Evolutionary conservation across 2,329 filamentous ascomycete species (phyloP), one percentile per base, ranked within the genome.

Genomic region (Cladophialophora psammophila): DNA sequence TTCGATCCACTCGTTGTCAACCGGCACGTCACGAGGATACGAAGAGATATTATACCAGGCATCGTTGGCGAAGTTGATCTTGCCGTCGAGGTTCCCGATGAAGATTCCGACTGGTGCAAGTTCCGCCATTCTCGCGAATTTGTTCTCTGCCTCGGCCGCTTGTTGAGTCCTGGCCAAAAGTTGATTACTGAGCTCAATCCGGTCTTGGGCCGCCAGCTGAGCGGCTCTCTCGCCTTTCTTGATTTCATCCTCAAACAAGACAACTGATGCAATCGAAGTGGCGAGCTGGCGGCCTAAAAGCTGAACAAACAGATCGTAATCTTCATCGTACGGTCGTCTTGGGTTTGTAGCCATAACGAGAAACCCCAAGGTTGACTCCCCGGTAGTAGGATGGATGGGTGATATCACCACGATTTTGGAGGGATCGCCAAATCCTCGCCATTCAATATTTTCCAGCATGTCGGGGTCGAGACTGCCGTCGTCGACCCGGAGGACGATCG

Each of bases 41-140:
- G 71, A 69, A 6, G 74, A 71, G n/a, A 75, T 71, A 5, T 85
- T 82, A 68, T 85, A 86, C 84, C 84, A 95, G 75, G 90, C 91
- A 69, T 94, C 90, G 75, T 96, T 96, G 75, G 89, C 91, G 75
- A 92, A 95, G 9, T 86, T 91, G 72, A 95, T 91, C 31, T 85
- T 81, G 3, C 92, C 92, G 48, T 83, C 78, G 0, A 86, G 84
- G 74, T 93, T 86, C n/a, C 91, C 90, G 71, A 95, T 94, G 76
- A 94, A 94, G 80, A 96, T 90, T 34, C 92, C 92, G 1, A 94
- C 91, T 0, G 92, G 92, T 0, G 91, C 90, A 70, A 93, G 92
- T 74, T 94, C 91, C 2, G 92, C 91, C 90, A 95, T 93, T 53
- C 91, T 85, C 0, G 91, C 92, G 75, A 95, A 95, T 65, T 90